Evolutionary conservation across 257 asterid genomes (phyloP).

Genomic region (Solanum medicagineum): DNA sequence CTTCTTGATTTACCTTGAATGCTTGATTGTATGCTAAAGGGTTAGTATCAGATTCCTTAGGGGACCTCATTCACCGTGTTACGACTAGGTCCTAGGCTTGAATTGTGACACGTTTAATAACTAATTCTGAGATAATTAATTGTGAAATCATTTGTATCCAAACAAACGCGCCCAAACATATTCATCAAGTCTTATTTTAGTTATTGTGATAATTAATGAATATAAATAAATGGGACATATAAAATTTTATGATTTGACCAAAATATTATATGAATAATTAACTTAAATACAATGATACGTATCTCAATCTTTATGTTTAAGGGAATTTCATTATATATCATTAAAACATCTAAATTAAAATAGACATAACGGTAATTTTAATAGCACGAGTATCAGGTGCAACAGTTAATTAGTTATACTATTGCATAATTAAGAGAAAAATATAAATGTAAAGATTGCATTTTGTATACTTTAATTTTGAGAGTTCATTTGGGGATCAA

Average conservation of each 20-base stretch:
- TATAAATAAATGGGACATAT: background rate
- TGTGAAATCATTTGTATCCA: background rate
- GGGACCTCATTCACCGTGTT: too few species aligned
- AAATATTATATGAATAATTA: background rate
- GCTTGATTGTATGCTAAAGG: too few species aligned
- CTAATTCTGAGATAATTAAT: too few species aligned
- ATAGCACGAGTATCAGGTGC: background rate
- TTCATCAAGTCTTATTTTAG: background rate
- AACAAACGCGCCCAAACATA: background rate
- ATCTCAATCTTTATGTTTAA: background rate
- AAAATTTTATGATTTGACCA: background rate
- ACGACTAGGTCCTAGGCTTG: too few species aligned
- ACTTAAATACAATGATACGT: background rate
- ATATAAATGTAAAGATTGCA: background rate
- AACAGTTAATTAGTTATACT: background rate
- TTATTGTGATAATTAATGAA: background rate
- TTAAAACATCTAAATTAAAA: background rate
- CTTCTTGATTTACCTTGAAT: too few species aligned
- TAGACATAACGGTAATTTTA: background rate
- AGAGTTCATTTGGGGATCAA: too few species aligned
- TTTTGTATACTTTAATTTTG: background rate
- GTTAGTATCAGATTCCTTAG: too few species aligned
- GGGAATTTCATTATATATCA: background rate
- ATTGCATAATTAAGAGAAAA: background rate
- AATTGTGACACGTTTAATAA: too few species aligned